These are phyloP conservation scores for Funneliformis caledonium DNA, from an alignment of 371 early-diverging fungal genomes.

Conservation along the genomic window DNA sequence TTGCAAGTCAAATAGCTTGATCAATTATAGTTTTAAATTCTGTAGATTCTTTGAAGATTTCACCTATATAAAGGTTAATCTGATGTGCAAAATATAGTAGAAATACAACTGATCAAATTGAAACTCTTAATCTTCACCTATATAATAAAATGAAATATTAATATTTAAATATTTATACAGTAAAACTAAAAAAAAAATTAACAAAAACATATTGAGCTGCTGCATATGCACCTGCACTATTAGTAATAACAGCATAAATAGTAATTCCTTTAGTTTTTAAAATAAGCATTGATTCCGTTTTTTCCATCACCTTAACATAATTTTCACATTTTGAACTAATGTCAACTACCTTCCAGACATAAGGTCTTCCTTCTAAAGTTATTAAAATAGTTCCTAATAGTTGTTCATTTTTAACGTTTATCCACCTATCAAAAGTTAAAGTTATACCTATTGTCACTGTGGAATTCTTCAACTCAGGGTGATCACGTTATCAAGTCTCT, in stretches of 20 bases:
- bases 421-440: constrained; percentile 7
- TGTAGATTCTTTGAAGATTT: constrained; percentile 19
- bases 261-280: not conserved
- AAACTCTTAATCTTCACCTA: constrained; percentile 1
- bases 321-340: constrained; percentile 9
- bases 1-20: not conserved
- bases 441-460: constrained; percentile 14
- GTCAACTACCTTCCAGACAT: not conserved
- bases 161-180: not conserved
- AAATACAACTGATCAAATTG: constrained; percentile 2
- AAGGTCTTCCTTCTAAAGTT: not conserved
- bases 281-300: not conserved
- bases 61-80: no score
- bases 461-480: no score
- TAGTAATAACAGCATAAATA: not conserved
- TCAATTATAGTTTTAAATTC: not conserved
- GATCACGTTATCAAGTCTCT: no score
- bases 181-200: not conserved
- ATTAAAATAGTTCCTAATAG: not conserved
- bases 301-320: not conserved
- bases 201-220: not conserved
- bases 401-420: not conserved
- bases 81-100: constrained; percentile 28
- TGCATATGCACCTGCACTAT: constrained; percentile 9
- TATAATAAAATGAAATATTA: not conserved